phyloP scores from a whole-genome alignment of 2,329 filamentous ascomycete genomes.

The Fusarium scirpi region DNA sequence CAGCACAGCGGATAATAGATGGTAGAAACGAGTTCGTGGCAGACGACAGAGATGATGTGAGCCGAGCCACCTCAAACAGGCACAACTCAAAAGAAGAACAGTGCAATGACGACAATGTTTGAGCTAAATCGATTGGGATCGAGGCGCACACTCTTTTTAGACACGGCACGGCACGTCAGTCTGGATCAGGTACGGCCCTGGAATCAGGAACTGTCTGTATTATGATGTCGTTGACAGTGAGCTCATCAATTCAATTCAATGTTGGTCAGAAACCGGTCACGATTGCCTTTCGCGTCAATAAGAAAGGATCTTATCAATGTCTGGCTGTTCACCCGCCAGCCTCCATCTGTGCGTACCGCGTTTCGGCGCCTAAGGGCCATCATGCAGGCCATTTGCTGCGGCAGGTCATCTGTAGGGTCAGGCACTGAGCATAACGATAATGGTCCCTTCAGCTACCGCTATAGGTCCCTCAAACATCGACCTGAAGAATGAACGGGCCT shows the following conservation, averaged over 20 bases:
- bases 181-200: constrained; percentile 12
- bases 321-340: constrained; percentile 1
- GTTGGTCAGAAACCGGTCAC: neutral
- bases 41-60: constrained; percentile 27
- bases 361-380: constrained; percentile 19
- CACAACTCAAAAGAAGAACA: constrained; percentile 6
- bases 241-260: neutral
- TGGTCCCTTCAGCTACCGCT: constrained; percentile 34
- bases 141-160: constrained; percentile 19
- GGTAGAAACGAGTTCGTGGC: constrained; percentile 3
- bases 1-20: constrained; percentile 11
- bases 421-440: constrained; percentile 11
- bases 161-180: constrained; percentile 31
- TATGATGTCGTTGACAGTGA: neutral
- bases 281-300: constrained; percentile 5
- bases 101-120: constrained; percentile 28
- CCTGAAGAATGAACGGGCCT: constrained; percentile 39
- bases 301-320: constrained; percentile 2
- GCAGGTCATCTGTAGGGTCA: constrained; percentile 20
- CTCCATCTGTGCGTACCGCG: constrained; percentile 29
- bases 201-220: neutral
- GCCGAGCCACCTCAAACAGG: constrained; percentile 18
- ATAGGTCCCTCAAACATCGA: constrained; percentile 24
- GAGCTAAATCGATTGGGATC: constrained; percentile 33
- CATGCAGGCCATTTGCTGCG: constrained; percentile 18